These are phyloP conservation scores for Viridothelium virens DNA, from an alignment of 495 filamentous ascomycete genomes.

Conservation along the genomic window DNA sequence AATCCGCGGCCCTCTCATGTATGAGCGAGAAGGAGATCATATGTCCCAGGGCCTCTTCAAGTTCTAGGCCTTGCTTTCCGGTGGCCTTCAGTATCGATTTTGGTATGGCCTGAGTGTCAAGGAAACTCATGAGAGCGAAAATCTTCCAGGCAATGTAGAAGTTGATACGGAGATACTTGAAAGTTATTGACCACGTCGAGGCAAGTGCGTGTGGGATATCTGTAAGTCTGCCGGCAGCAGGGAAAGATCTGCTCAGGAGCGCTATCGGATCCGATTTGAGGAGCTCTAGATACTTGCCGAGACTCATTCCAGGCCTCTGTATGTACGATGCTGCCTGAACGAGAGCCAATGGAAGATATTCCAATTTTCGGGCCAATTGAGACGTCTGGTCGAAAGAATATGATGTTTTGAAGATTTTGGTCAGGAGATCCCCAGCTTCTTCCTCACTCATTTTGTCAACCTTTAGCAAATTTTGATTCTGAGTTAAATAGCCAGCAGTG, in stretches of 20 bases:
- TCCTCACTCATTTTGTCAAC: constrained; percentile 1
- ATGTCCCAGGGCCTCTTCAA: background rate
- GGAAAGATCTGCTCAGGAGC: background rate
- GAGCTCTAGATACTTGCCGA: background rate
- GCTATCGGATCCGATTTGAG: background rate
- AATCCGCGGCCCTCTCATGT: background rate
- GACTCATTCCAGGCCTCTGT: background rate
- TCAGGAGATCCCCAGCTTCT: background rate
- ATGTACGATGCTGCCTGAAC: background rate
- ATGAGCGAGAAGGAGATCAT: background rate
- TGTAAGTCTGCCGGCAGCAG: background rate
- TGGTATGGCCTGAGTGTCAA: background rate
- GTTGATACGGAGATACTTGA: background rate
- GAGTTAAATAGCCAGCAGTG: background rate
- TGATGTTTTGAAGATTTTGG: background rate
- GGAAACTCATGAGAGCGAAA: constrained; percentile 2
- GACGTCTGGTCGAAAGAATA: background rate
- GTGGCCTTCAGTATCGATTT: background rate
- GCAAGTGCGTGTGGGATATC: background rate
- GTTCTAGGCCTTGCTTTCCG: background rate
- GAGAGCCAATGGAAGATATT: background rate
- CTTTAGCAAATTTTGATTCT: background rate
- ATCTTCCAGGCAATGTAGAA: background rate
- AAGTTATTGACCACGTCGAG: background rate
- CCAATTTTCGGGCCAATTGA: background rate